Base-by-base conservation (phyloP, 192 early-diverging fungal species). In the Coemansia sp. region DNA sequence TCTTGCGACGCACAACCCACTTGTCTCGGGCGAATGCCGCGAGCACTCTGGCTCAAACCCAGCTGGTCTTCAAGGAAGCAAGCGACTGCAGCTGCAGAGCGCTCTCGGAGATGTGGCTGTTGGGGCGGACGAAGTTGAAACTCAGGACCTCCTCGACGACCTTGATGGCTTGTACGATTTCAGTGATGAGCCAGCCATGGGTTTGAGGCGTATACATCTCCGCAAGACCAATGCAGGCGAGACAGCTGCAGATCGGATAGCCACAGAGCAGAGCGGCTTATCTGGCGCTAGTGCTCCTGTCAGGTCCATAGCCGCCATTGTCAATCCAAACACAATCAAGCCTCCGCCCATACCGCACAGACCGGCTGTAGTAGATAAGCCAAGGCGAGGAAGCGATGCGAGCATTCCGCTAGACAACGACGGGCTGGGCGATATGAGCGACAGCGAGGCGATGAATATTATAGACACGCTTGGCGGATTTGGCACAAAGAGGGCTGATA, bases 151-250 rank as follows among this genome's bases (percentile, higher is more conserved):
- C 19, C 64, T 79, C 32, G 77, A 79, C 22, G 71, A 71, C 20
- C 60, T 79, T 15, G 77, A 79, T 31, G 77, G 73, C n/a, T 68
- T 79, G 8, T 79, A 74, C 32, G 71, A 79, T 43, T 67, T 61
- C 41, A 27, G 25, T 22, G 45, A 61, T 8, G 24, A 14, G 43
- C 27, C 51, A 62, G 11, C 27, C 29, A 53, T 3, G 17, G 51
- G 27, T 53, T 14, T 12, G 27, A n/a, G n/a, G n/a, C n/a, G n/a
- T n/a, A n/a, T n/a, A n/a, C n/a, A n/a, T n/a, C n/a, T n/a, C n/a
- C n/a, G n/a, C n/a, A n/a, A n/a, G n/a, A n/a, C n/a, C n/a, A n/a
- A n/a, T n/a, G n/a, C n/a, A n/a, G n/a, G n/a, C n/a, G n/a, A n/a
- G n/a, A n/a, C n/a, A n/a, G n/a, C n/a, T n/a, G n/a, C n/a, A n/a